Base-by-base conservation (phyloP, 352 stramenopile genomes). In the Pythium sp. region DNA sequence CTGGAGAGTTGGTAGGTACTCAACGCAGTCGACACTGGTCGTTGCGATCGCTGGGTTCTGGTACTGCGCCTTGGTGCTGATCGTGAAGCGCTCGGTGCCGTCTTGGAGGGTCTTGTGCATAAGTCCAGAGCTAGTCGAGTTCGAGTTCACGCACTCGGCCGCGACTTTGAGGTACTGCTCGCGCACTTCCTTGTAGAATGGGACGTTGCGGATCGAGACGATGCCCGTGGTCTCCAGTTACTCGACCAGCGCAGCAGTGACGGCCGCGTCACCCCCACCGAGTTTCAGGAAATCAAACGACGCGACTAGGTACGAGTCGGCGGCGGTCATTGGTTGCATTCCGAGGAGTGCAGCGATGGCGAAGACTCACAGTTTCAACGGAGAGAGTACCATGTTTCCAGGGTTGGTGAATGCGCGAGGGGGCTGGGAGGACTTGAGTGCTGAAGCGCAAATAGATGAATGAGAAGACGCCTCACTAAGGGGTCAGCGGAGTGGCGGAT, bases 61-160 rank as follows among this genome's bases (percentile, higher is more conserved):
- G 46, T 65, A 43, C 36, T 75, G 51, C 28, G 65, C 59, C 55
- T 75, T 75, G 59, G 65, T 75, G 56, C 69, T 75, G 65, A 75
- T 75, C 22, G 69, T 75, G 28, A 28, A 55, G 47, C 69, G 69
- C 47, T 67, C 32, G 2, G 69, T 75, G 32, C 69, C 69, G 41
- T 72, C 69, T 5, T 28, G 9, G n/a, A 75, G 69, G 14, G 49
- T 65, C 59, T 69, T 69, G 60, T 67, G 65, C 24, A 65, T 55
- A 12, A 72, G 53, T 2, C 43, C 65, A 5, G 34, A 22, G 2
- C 32, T 57, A 12, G 49, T 22, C 18, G 22, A 28, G 49, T 30
- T 18, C 0, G 64, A 62, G 36, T 65, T 58, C 18, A 30, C 59
- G 26, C 71, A 77, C 11, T 58, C 34, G 20, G 69, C 70, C n/a